A percentile compares a stretch with the other conserved stretches of the same genome.
Evolutionary conservation across 2,329 filamentous ascomycete species (phyloP).

Genomic region (Neospermospora avenae): DNA sequence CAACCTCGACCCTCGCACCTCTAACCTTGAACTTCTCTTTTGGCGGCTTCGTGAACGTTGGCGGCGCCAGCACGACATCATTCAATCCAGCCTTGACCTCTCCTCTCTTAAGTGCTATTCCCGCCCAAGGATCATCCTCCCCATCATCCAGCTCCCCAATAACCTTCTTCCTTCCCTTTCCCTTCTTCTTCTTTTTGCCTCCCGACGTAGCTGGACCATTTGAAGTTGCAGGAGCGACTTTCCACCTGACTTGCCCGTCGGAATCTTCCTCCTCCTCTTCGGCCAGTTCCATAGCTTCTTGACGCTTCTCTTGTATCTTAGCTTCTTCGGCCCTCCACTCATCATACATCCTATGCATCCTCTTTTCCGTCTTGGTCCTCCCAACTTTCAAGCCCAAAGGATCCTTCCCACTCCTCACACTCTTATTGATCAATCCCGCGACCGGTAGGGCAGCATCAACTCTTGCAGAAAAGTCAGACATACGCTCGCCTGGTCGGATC

Average conservation of each 20-base stretch:
- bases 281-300: slow-evolving; percentile 31
- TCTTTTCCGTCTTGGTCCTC: slow-evolving; percentile 79
- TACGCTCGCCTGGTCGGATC: slow-evolving; percentile 78
- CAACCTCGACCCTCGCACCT: slow-evolving; percentile 63
- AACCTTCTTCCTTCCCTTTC: slow-evolving; percentile 32
- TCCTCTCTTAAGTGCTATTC: slow-evolving; percentile 29
- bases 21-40: slow-evolving; percentile 43
- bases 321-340: slow-evolving; percentile 70
- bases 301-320: slow-evolving; percentile 39
- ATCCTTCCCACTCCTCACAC: slow-evolving; percentile 56
- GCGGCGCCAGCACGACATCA: slow-evolving; percentile 36
- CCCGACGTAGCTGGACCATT: slow-evolving; percentile 36
- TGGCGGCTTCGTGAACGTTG: slow-evolving; percentile 32
- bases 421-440: slow-evolving; percentile 63
- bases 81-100: slow-evolving; percentile 37
- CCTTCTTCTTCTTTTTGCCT: slow-evolving; percentile 27
- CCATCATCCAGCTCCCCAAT: slow-evolving; percentile 41
- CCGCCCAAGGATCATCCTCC: slow-evolving; percentile 36
- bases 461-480: slow-evolving; percentile 76
- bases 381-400: slow-evolving; percentile 63
- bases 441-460: slow-evolving; percentile 85
- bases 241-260: slow-evolving; percentile 48
- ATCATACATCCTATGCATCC: slow-evolving; percentile 75
- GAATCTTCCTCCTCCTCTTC: slow-evolving; percentile 33
- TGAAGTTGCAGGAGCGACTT: slow-evolving; percentile 51